Conservation (phyloP, 768 basidiomycete genomes). For the Pleurotus pulmonarius region DNA sequence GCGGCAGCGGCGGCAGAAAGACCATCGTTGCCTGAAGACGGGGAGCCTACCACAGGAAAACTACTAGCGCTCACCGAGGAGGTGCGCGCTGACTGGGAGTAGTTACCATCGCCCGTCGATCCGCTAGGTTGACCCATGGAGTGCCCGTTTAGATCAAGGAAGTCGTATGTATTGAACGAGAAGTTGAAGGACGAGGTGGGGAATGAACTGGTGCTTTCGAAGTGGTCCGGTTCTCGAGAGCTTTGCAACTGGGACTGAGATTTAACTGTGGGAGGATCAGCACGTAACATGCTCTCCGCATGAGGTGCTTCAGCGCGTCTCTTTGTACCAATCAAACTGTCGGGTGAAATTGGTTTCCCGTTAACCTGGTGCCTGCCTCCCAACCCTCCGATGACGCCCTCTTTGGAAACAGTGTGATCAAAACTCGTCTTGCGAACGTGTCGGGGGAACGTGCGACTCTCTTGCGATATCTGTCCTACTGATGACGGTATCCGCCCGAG, state of each 20-base stretch:
- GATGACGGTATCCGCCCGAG: slow-evolving; percentile 38
- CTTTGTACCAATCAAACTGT: slow-evolving; percentile 66
- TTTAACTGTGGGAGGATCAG: slow-evolving; percentile 63
- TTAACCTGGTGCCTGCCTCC: slow-evolving; percentile 79
- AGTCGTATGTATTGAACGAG: slow-evolving; percentile 64
- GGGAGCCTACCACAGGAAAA: slow-evolving; percentile 25
- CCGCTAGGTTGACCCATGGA: slow-evolving; percentile 5
- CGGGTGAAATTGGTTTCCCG: slow-evolving; percentile 66
- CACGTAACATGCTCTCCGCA: slow-evolving; percentile 74
- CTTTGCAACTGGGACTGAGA: slow-evolving; percentile 22
- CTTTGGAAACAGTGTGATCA: slow-evolving; percentile 82
- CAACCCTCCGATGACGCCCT: slow-evolving; percentile 53
- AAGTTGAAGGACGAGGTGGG: slow-evolving; percentile 72
- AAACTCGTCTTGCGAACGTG: slow-evolving; percentile 94
- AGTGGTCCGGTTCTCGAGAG: slow-evolving; percentile 30
- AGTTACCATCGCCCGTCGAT: slow-evolving; percentile 7
- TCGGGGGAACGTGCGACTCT: slow-evolving; percentile 66
- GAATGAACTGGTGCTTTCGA: slow-evolving; percentile 46
- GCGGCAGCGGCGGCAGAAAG: slow-evolving; percentile 63
- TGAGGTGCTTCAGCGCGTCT: slow-evolving; percentile 77
- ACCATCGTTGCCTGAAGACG: slow-evolving; percentile 35
- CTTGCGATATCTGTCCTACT: slow-evolving; percentile 23
- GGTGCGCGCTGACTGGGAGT: slow-evolving; percentile 13
- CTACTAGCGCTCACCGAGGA: slow-evolving; percentile 17
- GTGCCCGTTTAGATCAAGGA: slow-evolving; percentile 29